These are phyloP conservation scores for Aspergillus hancockii DNA, from an alignment of 495 filamentous ascomycete species.

Conservation along the genomic window DNA sequence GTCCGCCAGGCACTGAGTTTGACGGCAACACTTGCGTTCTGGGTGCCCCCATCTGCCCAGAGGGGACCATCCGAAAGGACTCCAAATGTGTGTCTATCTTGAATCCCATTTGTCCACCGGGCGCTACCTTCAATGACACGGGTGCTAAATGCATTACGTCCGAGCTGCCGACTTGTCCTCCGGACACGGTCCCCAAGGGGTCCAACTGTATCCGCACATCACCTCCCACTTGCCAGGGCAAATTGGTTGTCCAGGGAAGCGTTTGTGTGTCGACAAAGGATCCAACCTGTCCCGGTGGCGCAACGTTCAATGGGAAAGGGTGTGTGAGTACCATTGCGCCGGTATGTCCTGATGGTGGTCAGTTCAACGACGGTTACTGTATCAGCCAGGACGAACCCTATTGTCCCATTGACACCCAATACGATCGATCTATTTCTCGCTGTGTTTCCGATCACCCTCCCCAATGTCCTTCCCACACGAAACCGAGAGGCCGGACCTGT, in stretches of 20 bases:
- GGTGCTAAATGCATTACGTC: background rate
- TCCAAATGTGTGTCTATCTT: background rate
- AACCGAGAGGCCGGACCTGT: too few species aligned
- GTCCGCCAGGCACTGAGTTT: background rate
- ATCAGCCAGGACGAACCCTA: too few species aligned
- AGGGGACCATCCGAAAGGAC: background rate
- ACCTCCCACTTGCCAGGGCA: background rate
- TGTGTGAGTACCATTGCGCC: background rate
- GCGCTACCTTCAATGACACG: background rate
- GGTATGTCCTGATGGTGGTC: background rate
- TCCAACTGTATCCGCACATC: background rate
- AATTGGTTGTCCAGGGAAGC: background rate
- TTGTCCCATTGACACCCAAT: too few species aligned
- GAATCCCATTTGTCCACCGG: background rate
- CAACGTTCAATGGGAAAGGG: background rate
- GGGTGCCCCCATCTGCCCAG: background rate
- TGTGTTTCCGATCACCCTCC: too few species aligned
- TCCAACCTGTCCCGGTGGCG: background rate
- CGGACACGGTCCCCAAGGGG: background rate
- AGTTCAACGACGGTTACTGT: too few species aligned
- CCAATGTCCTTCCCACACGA: too few species aligned
- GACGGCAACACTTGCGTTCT: background rate
- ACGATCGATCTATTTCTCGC: too few species aligned
- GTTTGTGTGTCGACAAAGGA: background rate
- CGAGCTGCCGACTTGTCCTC: background rate